Base-by-base conservation (phyloP, 805 yeast genomes). In the Nakazawaea ishiwadae region DNA sequence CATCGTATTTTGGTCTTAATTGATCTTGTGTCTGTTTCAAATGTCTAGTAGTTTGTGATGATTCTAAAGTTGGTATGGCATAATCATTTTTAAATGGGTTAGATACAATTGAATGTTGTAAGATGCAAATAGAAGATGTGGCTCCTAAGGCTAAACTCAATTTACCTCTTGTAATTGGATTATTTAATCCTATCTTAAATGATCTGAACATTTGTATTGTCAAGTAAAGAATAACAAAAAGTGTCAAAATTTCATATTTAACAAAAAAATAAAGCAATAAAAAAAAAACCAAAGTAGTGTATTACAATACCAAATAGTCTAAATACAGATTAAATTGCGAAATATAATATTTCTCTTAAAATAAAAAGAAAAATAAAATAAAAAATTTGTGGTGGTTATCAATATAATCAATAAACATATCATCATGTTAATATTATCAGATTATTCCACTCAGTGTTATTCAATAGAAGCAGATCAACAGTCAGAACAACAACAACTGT, bases 1-100 rank as follows among this genome's bases (percentile, higher is more conserved):
- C 58, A 45, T 63, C 63, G 40, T 45, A 59, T 23, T 42, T 43
- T 1, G 66, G 55, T 62, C 20, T 37, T 54, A 15, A 64, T 2
- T 35, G 28, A n/a, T 32, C 36, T 36, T 37, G 45, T 19, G 6
- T 9, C 6, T 65, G 45, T 63, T n/a, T n/a, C n/a, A n/a, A n/a
- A n/a, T n/a, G n/a, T n/a, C n/a, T n/a, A n/a, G n/a, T n/a, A n/a
- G n/a, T n/a, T n/a, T n/a, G n/a, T n/a, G n/a, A n/a, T n/a, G n/a
- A n/a, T n/a, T n/a, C n/a, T n/a, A n/a, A n/a, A n/a, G n/a, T n/a
- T n/a, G n/a, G 37, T 15, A 16, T 12, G 15, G 40, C 37, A 27
- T 27, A 36, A 18, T 42, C 40, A 14, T 42, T 42, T n/a, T 21
- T 31, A 14, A 31, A 20, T 11, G 40, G 35, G 8, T 16, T 23